Evolutionary conservation across 371 early-diverging fungal genomes (phyloP).

Genomic region (Sporodiniella umbellata): DNA sequence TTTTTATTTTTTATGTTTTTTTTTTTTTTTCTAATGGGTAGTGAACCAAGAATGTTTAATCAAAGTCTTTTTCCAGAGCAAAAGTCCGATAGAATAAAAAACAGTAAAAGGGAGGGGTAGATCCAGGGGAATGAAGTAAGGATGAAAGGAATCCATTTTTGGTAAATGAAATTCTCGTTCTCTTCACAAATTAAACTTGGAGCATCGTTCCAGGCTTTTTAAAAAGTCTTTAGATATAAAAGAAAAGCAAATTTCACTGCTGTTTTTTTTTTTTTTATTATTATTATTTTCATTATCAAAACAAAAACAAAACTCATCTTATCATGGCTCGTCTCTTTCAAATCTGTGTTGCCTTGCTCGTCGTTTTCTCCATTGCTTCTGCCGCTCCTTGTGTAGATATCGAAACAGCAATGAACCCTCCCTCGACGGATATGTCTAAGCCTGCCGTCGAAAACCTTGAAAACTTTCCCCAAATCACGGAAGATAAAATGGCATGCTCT

Average conservation of each 20-base stretch:
- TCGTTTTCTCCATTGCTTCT: constrained; percentile 2
- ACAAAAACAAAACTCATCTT: neutral
- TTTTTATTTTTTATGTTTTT: too few species aligned
- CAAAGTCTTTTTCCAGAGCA: too few species aligned
- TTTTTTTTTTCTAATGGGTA: too few species aligned
- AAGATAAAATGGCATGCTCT: too few species aligned
- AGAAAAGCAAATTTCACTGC: too few species aligned
- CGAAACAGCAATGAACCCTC: neutral
- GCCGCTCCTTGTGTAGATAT: constrained; percentile 19
- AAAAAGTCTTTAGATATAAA: neutral
- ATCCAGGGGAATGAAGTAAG: neutral
- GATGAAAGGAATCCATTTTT: neutral
- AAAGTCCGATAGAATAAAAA: too few species aligned
- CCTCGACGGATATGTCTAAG: neutral
- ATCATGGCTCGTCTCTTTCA: constrained; percentile 18
- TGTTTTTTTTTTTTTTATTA: too few species aligned
- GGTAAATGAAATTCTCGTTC: neutral
- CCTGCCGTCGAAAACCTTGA: too few species aligned
- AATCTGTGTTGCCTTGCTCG: constrained; percentile 16
- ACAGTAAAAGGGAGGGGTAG: too few species aligned
- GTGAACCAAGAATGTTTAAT: too few species aligned
- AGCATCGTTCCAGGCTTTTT: neutral
- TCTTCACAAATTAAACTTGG: too few species aligned
- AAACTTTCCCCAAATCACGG: too few species aligned
- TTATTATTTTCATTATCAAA: neutral